Evolutionary conservation across 2,329 filamentous ascomycete genomes (phyloP).

Genomic region (Penicillium olsonii): DNA sequence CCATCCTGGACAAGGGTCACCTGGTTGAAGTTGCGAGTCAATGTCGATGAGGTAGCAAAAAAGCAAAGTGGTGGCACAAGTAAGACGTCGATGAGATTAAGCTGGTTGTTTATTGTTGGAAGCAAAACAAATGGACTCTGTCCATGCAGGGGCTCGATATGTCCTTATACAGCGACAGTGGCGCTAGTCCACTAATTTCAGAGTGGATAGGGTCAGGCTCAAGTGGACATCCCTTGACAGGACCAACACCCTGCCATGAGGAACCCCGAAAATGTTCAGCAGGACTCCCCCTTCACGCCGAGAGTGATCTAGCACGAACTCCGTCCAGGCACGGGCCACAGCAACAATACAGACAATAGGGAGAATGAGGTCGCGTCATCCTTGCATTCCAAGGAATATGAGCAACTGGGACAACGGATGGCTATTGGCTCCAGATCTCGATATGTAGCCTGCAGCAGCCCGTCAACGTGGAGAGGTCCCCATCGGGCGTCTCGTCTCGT

Average conservation of each 20-base stretch:
- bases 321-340: conserved; percentile 25
- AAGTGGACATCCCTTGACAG: conserved; percentile 34
- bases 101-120: conserved; percentile 12
- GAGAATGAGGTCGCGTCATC: conserved; percentile 31
- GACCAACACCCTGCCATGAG: conserved; percentile 19
- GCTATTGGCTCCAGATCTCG: conserved; percentile 30
- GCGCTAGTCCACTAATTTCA: conserved; percentile 19
- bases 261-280: conserved; percentile 19
- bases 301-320: conserved; percentile 27
- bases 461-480: conserved; percentile 36
- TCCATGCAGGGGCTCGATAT: conserved; percentile 25
- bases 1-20: conserved; percentile 33
- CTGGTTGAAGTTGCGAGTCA: conserved; percentile 12
- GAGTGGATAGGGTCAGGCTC: conserved; percentile 21
- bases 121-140: conserved; percentile 20
- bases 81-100: conserved; percentile 21
- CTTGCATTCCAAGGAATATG: conserved; percentile 42
- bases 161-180: conserved; percentile 33
- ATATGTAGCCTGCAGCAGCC: conserved; percentile 28
- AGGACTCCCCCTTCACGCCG: conserved; percentile 28
- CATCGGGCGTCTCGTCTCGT: conserved; percentile 28
- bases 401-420: conserved; percentile 16
- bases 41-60: conserved; percentile 15
- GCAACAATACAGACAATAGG: conserved; percentile 26
- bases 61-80: conserved; percentile 26